Evolutionary conservation across 371 early-diverging fungal species (phyloP).

Genomic region (Basidiobolus meristosporus): DNA sequence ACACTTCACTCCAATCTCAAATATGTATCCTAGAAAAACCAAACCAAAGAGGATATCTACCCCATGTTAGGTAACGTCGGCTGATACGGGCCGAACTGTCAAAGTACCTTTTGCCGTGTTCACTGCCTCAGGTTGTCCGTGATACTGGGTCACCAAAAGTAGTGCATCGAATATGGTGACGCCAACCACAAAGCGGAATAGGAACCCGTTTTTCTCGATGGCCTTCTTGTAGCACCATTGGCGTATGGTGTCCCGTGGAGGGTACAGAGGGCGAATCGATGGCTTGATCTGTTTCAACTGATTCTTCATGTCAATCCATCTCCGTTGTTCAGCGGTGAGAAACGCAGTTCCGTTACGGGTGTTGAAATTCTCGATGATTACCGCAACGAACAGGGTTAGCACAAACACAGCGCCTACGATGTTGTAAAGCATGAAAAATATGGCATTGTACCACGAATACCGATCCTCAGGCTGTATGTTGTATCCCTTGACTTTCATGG

Average conservation of each 20-base stretch:
- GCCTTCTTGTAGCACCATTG: conserved; percentile 23
- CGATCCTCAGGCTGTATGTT: neutral
- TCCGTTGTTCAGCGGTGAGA: conserved; percentile 41
- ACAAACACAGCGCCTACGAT: conserved; percentile 40
- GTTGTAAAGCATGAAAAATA: conserved; percentile 45
- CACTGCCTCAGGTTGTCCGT: conserved; percentile 2
- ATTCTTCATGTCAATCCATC: conserved; percentile 50
- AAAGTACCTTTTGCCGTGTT: conserved; percentile 9
- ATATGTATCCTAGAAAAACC: conserved; percentile 9
- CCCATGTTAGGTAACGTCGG: too few relatives aligned
- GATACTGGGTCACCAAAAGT: conserved; percentile 26
- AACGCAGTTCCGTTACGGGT: conserved; percentile 38
- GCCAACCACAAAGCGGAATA: conserved; percentile 17
- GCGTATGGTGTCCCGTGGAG: conserved; percentile 11
- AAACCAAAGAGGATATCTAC: neutral
- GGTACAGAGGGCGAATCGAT: conserved; percentile 23
- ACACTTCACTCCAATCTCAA: conserved; percentile 26
- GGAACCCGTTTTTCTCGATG: conserved; percentile 18
- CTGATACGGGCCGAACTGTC: too few relatives aligned
- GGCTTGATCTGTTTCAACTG: conserved; percentile 33
- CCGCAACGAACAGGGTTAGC: conserved; percentile 41
- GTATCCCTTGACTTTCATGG: conserved; percentile 21
- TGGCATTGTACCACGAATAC: conserved; percentile 25
- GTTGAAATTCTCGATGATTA: conserved; percentile 45
- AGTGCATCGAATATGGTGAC: conserved; percentile 28